Base-by-base conservation (phyloP, 2,329 filamentous ascomycete genomes). In the Cytospora schulzeri region DNA sequence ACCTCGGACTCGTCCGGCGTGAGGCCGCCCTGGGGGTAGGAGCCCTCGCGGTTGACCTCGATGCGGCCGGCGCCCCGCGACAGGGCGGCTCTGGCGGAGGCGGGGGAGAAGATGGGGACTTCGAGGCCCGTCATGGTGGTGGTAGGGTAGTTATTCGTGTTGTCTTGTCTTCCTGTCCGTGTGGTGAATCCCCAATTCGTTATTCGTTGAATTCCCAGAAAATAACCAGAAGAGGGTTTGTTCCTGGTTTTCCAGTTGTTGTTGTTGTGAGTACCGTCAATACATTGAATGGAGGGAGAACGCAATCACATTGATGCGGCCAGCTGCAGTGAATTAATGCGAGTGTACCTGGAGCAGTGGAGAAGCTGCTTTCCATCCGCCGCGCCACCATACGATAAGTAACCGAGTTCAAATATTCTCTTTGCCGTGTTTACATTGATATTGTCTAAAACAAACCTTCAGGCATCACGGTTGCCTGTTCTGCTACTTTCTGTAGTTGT, bases 11-110 rank as follows among this genome's bases (percentile, higher is more conserved):
- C 29, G 0, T 76, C 69, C 2, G 85, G 85, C 1, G 85, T 86
- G 19, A 83, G 76, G 9, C 85, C 85, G 54, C 83, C 85, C 1
- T 69, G 72, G 1, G 70, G 63, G 68, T 86, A 86, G 1, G 84
- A 86, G 3, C 76, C 79, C 12, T 73, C 69, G 3, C 78, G 79
- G 70, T 86, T 87, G 69, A 87, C 77, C 70, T 87, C 84, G 57
- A 87, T 74, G 51, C 84, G 81, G 4, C 76, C 73, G 57, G 80
- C 82, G 35, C 82, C 82, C n/a, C 76, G 71, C 28, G 66, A 59
- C 51, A 79, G 73, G 11, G 82, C 81, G 12, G 69, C 66, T 41
- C 74, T 68, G 38, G 80, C 81, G 6, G 76, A 75, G 15, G 68
- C 65, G 28, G 77, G 71, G 50, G 81, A 81, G 73, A 87, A 87